These are phyloP conservation scores for Geotrichum bryndzae DNA, from an alignment of 1,139 yeast species.

Conservation along the genomic window DNA sequence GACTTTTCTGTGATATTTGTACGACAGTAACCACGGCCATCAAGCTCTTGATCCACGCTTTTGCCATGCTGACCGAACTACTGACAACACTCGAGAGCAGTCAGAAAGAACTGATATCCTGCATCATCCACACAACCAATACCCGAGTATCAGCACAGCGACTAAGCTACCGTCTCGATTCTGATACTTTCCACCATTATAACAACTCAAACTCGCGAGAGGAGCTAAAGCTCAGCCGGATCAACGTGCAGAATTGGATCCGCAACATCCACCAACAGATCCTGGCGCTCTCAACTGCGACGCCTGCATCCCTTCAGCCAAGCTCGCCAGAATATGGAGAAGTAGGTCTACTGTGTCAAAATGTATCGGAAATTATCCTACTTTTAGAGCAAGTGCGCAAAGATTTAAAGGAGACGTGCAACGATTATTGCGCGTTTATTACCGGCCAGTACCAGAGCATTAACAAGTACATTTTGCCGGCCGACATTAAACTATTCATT, in stretches of 20 bases:
- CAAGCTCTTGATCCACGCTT: neutral
- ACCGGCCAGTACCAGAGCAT: constrained; percentile 5
- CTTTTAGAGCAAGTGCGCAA: constrained; percentile 1
- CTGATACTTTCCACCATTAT: neutral
- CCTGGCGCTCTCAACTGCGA: no score
- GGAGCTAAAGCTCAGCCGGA: constrained; percentile 2
- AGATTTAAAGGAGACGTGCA: constrained; percentile 11
- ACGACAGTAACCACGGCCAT: neutral
- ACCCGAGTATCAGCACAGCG: constrained; percentile 6
- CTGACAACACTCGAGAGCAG: neutral
- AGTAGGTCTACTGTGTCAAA: neutral
- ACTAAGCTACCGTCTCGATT: constrained; percentile 5
- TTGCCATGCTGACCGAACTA: neutral
- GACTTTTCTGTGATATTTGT: neutral
- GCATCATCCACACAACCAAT: constrained; percentile 5
- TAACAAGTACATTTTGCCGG: constrained; percentile 11
- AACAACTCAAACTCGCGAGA: constrained; percentile 6
- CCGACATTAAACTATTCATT: constrained; percentile 7
- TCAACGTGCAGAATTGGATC: neutral
- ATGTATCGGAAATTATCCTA: neutral
- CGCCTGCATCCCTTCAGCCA: no score
- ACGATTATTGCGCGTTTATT: constrained; percentile 10
- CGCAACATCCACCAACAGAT: no score
- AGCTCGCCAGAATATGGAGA: neutral
- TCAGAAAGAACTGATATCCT: constrained; percentile 3